Conservation (phyloP, 2,329 filamentous ascomycete species). For the Emergomyces pasteurianus region DNA sequence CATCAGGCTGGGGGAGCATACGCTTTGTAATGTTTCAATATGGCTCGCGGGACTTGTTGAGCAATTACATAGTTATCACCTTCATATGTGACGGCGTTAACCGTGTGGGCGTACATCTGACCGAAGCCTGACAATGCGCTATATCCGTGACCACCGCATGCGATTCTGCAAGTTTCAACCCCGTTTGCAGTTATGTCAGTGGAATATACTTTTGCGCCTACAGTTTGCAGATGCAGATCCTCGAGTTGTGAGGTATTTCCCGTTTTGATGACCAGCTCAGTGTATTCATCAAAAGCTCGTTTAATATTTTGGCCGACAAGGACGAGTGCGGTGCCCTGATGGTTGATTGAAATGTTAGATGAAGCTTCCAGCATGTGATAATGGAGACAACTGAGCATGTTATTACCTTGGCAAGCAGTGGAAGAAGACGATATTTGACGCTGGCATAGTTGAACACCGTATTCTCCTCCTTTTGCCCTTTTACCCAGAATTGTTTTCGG, state of each 20-base stretch:
- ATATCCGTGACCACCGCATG: constrained; percentile 30
- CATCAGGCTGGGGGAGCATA: neutral
- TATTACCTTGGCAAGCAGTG: constrained; percentile 12
- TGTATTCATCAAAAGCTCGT: constrained; percentile 13
- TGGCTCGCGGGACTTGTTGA: constrained; percentile 23
- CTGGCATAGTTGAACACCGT: constrained; percentile 15
- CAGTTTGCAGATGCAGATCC: constrained; percentile 16
- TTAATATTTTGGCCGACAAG: constrained; percentile 15
- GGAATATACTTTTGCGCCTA: constrained; percentile 14
- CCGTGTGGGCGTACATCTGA: constrained; percentile 18
- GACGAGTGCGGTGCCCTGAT: constrained; percentile 10
- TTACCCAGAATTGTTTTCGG: constrained; percentile 11
- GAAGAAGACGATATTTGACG: constrained; percentile 14
- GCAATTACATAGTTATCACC: constrained; percentile 34
- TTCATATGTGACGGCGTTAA: constrained; percentile 22
- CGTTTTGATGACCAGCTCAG: constrained; percentile 10
- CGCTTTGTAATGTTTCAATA: constrained; percentile 15
- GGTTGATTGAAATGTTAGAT: neutral
- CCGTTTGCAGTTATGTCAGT: constrained; percentile 13
- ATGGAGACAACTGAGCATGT: neutral
- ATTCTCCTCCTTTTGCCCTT: constrained; percentile 8
- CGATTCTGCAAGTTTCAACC: constrained; percentile 14
- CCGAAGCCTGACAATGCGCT: constrained; percentile 22
- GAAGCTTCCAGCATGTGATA: neutral
- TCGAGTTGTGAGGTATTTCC: constrained; percentile 14